Evolutionary conservation across 768 basidiomycete species (phyloP), one percentile per base, ranked within the genome.

Genomic region (Peribolospora kevripleyi): DNA sequence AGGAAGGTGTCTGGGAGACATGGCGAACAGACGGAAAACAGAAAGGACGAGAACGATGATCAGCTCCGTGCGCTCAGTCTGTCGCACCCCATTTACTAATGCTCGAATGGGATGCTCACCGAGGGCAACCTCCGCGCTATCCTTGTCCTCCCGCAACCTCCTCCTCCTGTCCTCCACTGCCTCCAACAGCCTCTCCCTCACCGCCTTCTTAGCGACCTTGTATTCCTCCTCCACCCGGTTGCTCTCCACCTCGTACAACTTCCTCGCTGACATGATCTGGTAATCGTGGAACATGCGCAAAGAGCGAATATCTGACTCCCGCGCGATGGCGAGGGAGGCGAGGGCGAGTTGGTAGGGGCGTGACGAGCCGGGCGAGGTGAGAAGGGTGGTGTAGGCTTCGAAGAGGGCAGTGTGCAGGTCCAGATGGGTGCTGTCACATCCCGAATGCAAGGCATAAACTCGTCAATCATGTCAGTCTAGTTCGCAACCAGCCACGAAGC

Each of bases 61-160:
- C 6, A 25, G 53, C 48, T 25, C 36, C 37, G 46, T 42, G 37
- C 40, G 46, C 52, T 37, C 40, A 47, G 48, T 55, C 54, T 55
- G 14, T 49, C n/a, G 45, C 9, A 46, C n/a, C 45, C 9, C 9
- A n/a, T 42, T 7, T n/a, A 9, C 11, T 7, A n/a, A 7, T 6
- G 3, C 42, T 9, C 9, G 13, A 14, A 4, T 3, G 13, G 1
- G 1, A 7, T 10, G 36, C 42, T 58, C 53, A 70, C 69, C 70
- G 9, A 68, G 59, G 3, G 68, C 65, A 8, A 68, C 62, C 47
- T 70, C 70, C 11, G 67, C 68, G 14, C 66, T 66, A 50, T 72
- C 71, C 57, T 70, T 70, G 55, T 72, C 71, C 53, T 72, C 71
- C 51, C 65, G 60, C n/a, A 70, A 55, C 48, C 67, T 67, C 55